These are phyloP conservation scores for Aspergillus bridgeri DNA, from an alignment of 495 filamentous ascomycete genomes.

Conservation along the genomic window DNA sequence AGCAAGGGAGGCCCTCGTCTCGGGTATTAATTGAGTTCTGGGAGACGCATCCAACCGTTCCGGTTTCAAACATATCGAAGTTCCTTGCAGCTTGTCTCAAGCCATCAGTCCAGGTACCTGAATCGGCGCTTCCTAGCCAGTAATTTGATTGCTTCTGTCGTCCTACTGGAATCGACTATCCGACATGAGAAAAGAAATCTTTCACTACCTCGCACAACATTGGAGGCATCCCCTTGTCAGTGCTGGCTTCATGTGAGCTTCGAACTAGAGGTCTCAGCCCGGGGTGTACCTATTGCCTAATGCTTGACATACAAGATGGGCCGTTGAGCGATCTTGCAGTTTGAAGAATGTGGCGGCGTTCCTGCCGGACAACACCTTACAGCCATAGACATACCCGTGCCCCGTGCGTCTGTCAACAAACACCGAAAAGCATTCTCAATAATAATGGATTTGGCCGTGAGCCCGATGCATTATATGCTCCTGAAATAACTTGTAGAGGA, in stretches of 20 bases:
- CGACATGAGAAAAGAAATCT: too few species aligned
- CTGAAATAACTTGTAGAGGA: neutral
- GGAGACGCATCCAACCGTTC: conserved; percentile 10
- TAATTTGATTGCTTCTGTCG: neutral
- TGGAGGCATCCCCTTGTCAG: too few species aligned
- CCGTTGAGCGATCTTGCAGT: conserved; percentile 5
- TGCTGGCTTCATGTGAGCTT: neutral
- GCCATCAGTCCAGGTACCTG: conserved; percentile 1
- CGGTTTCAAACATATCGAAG: conserved; percentile 20
- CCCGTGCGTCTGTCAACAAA: conserved; percentile 11
- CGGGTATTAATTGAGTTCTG: conserved; percentile 11
- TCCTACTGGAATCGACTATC: neutral
- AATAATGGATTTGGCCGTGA: neutral
- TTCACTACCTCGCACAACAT: too few species aligned
- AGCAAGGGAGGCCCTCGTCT: conserved; percentile 12
- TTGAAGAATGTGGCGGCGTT: conserved; percentile 17
- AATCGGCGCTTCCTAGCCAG: neutral
- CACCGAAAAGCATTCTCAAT: neutral
- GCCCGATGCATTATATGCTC: neutral
- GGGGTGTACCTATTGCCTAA: neutral
- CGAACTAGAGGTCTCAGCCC: neutral
- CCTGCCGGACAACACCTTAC: conserved; percentile 1
- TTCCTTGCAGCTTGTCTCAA: conserved; percentile 27
- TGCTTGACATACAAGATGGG: neutral
- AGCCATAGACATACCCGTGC: conserved; percentile 3